Evolutionary conservation across 2,329 filamentous ascomycete species (phyloP).

Genomic region (Stachybotrys chlorohalonatus): DNA sequence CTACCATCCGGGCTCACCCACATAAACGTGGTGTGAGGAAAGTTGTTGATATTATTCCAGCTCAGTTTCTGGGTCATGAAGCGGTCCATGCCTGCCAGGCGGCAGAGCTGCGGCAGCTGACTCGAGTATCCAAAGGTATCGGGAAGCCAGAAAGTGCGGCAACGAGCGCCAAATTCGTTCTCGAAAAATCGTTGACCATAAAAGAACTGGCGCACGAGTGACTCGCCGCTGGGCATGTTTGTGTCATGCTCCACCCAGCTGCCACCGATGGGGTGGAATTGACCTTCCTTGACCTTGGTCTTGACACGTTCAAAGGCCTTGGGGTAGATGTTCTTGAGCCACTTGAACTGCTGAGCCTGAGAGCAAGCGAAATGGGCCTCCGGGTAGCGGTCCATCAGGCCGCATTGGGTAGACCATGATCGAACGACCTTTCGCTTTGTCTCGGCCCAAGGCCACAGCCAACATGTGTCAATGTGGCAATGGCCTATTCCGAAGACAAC

Average conservation of each 20-base stretch:
- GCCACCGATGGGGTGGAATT: constrained; percentile 90
- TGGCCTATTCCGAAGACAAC: constrained; percentile 87
- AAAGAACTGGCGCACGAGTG: constrained; percentile 84
- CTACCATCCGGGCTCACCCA: constrained; percentile 95
- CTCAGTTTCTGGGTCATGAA: constrained; percentile 98
- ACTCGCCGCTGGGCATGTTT: constrained; percentile 93
- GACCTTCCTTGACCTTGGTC: constrained; percentile 78
- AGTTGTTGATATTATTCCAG: constrained; percentile 99
- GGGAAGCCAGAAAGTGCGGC: constrained; percentile 91
- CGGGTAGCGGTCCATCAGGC: constrained; percentile 88
- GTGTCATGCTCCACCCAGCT: constrained; percentile 99
- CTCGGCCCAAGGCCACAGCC: constrained; percentile 97
- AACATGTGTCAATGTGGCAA: constrained; percentile 97
- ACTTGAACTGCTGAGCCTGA: constrained; percentile 96
- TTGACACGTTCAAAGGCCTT: constrained; percentile 85
- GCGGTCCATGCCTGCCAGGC: constrained; percentile 87
- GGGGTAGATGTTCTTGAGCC: constrained; percentile 86
- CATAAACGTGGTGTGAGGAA: constrained; percentile 97
- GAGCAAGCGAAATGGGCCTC: constrained; percentile 90
- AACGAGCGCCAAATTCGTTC: constrained; percentile 80
- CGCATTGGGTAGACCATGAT: constrained; percentile 95
- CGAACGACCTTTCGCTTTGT: constrained; percentile 93
- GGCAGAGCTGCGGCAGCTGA: constrained; percentile 88
- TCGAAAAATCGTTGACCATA: constrained; percentile 96
- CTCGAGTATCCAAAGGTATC: constrained; percentile 97